Base-by-base conservation (phyloP, 2,329 filamentous ascomycete genomes). In the Pestalotiopsis sp. region DNA sequence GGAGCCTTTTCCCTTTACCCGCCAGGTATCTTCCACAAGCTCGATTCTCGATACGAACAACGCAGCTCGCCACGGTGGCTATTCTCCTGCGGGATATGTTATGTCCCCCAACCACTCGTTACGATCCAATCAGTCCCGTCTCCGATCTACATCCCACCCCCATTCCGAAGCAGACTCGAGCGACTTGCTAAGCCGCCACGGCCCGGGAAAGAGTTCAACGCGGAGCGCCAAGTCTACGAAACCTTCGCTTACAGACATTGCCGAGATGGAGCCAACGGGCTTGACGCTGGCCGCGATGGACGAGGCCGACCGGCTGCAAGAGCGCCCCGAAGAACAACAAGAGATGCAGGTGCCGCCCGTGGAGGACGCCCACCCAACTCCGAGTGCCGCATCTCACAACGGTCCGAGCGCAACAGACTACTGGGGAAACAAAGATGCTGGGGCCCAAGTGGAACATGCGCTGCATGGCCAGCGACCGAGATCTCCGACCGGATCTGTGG, bases 11-110 rank as follows among this genome's bases (percentile, higher is more conserved):
- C 73, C 79, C 75, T 75, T 81, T 36, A 77, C 80, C 64, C 81
- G 85, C 36, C 83, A 85, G 70, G 77, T 85, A 39, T 87, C 87
- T 27, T 82, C 83, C 63, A 79, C 84, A 23, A 78, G 77, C 72
- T 92, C 91, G n/a, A 92, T 93, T 70, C 84, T 93, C 65, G 91
- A 92, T 67, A 86, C 90, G 45, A 93, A 93, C 76, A 88, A 80
- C 71, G 84, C 87, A 39, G 91, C 91, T 13, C 85, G 91, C 63
- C 86, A 88, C 77, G 91, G 91, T 36, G 91, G 91, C 38, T 93
- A 92, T 79, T 92, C 91, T 27, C 90, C 91, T 1, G 88, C 83
- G 49, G 91, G 85, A 23, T 92, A 88, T 78, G 81, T 93, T 71
- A 89, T 91, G 80, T 92, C 90, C 57, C 91, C 91, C 0, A 86